These are phyloP conservation scores for Hypericum perforatum DNA, from an alignment of 345 rosid species.

Conservation along the genomic window DNA sequence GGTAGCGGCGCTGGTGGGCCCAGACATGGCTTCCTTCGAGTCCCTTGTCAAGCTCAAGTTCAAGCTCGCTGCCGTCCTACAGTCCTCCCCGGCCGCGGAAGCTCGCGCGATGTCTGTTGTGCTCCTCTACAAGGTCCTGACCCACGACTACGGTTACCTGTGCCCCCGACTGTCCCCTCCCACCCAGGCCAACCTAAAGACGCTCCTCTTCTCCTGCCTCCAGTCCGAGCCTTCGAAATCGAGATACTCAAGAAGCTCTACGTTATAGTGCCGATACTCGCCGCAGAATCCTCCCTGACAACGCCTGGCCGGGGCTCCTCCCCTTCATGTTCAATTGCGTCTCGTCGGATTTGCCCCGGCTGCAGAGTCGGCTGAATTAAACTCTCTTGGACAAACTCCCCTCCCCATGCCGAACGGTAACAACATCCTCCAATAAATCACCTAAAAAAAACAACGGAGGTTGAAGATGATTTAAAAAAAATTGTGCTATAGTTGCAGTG, in stretches of 20 bases:
- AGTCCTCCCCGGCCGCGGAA: constrained; percentile 60
- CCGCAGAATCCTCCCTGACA: constrained; percentile 67
- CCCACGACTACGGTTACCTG: constrained; percentile 77
- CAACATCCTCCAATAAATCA: no score
- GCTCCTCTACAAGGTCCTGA: constrained; percentile 83
- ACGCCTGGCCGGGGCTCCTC: constrained; percentile 91
- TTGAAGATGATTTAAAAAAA: no score
- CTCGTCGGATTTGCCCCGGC: constrained; percentile 56
- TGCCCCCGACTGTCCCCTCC: constrained; percentile 69
- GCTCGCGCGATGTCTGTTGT: constrained; percentile 94
- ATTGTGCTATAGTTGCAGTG: no score
- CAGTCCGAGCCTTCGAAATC: constrained; percentile 72
- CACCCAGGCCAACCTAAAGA: constrained; percentile 79
- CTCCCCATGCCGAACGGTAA: no score
- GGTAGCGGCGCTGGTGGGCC: constrained; percentile 69
- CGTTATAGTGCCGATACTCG: constrained; percentile 90
- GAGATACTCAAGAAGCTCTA: constrained; percentile 76
- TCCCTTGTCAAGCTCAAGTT: constrained; percentile 81
- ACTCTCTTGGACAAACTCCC: no score
- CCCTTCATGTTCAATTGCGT: constrained; percentile 97
- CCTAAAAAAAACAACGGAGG: no score
- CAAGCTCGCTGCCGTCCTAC: constrained; percentile 78
- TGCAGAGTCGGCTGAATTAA: constrained; percentile 97
- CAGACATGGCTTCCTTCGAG: constrained; percentile 78
- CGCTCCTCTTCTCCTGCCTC: constrained; percentile 54